phyloP scores from a whole-genome alignment of 768 basidiomycete species.

The Psilocybe tampanensis region DNA sequence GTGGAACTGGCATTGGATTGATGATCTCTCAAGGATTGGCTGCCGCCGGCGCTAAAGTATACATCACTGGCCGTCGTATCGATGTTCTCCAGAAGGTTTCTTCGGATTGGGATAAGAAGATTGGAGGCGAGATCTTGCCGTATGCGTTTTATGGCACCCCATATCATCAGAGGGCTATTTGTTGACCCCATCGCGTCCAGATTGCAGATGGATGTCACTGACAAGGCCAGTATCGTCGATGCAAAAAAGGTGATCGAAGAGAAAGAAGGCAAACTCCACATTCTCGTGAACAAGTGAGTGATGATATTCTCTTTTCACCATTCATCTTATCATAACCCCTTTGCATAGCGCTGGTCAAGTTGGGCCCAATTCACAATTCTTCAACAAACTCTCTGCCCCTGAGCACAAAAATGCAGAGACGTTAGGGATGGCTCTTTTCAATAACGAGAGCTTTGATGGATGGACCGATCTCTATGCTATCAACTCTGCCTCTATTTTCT shows the following conservation, averaged over 20 bases:
- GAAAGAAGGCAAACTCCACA: conserved; percentile 71
- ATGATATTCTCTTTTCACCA: not conserved
- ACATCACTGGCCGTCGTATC: conserved; percentile 72
- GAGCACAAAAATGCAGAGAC: conserved; percentile 66
- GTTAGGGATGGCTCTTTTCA: conserved; percentile 69
- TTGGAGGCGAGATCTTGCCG: conserved; percentile 62
- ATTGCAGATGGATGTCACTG: conserved; percentile 71
- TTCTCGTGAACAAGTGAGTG: conserved; percentile 81
- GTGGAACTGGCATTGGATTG: conserved; percentile 55
- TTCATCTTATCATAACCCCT: not conserved
- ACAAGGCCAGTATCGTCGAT: conserved; percentile 62
- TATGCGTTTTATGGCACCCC: conserved; percentile 24
- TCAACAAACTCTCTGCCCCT: conserved; percentile 56
- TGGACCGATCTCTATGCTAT: conserved; percentile 67
- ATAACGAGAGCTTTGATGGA: conserved; percentile 60
- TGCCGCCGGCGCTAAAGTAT: conserved; percentile 78
- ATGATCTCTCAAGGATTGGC: conserved; percentile 77
- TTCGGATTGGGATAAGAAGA: conserved; percentile 45
- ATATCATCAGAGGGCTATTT: not conserved
- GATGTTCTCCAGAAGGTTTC: conserved; percentile 63
- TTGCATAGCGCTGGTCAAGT: conserved; percentile 67
- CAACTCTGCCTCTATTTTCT: conserved; percentile 79
- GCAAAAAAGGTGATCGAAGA: conserved; percentile 56
- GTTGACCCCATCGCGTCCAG: conserved; percentile 32
- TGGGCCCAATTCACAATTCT: conserved; percentile 63